These are phyloP conservation scores for Melocanna baccifera DNA, from an alignment of 176 grass and related monocot genomes.

Conservation along the genomic window DNA sequence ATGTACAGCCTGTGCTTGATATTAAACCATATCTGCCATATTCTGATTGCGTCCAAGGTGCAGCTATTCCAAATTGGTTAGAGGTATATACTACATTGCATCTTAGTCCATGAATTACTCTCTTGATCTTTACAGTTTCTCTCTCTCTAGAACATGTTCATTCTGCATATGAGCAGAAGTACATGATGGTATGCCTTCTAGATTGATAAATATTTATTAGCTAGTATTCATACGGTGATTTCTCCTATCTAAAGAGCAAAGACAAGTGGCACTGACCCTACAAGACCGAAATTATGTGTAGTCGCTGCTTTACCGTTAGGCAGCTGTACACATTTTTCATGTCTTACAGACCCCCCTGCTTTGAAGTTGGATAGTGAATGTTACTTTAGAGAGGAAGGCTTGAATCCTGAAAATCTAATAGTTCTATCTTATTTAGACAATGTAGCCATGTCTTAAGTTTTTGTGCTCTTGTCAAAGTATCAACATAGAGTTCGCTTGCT, in stretches of 20 bases:
- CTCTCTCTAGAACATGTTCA: background rate
- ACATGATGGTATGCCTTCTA: background rate
- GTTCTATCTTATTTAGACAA: background rate
- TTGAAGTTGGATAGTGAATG: background rate
- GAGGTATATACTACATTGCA: conserved; percentile 45
- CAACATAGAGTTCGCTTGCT: background rate
- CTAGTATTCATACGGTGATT: background rate
- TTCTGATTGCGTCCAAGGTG: conserved; percentile 65
- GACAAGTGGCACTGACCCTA: background rate
- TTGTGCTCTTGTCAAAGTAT: background rate
- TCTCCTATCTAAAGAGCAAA: background rate
- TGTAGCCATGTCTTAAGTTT: background rate
- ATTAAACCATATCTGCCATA: conserved; percentile 97
- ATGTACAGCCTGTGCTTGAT: conserved; percentile 87
- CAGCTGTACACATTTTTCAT: background rate
- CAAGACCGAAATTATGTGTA: background rate
- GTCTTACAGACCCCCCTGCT: background rate
- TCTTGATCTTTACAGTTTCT: conserved; percentile 3
- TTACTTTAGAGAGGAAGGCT: background rate
- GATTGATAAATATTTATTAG: conserved; percentile 2
- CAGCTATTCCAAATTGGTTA: conserved; percentile 63
- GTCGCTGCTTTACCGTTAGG: background rate
- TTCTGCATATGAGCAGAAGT: background rate
- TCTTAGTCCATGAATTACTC: background rate
- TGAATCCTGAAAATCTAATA: background rate